A percentile compares a stretch with the other conserved stretches of the same genome.
These are phyloP conservation scores for Alternaria metachromatica DNA, from an alignment of 2,329 filamentous ascomycete species.

Conservation along the genomic window DNA sequence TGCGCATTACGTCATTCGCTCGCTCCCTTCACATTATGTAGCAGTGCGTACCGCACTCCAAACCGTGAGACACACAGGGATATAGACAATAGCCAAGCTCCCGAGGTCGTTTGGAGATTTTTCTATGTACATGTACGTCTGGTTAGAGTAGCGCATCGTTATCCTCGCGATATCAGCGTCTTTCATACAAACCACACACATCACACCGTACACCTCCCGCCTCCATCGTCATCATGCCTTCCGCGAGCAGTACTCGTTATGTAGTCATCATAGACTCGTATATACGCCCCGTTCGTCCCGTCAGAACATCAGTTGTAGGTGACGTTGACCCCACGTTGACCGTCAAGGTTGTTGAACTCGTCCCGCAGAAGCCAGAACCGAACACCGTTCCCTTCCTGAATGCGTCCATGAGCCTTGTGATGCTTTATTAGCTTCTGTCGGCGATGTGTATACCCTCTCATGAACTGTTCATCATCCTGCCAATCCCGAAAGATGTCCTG, in stretches of 20 bases:
- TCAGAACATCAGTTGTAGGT: neutral
- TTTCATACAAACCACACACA: neutral
- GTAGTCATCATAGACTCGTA: neutral
- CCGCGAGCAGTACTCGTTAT: neutral
- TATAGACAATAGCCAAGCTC: neutral
- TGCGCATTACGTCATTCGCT: constrained; percentile 6
- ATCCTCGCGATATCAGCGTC: neutral
- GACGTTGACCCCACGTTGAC: neutral
- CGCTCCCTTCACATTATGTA: neutral
- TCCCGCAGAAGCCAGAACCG: neutral
- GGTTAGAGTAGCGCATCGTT: neutral
- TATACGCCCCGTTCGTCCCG: neutral
- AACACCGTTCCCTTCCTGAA: no score
- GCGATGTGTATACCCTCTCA: no score
- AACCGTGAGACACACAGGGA: neutral
- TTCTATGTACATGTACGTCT: neutral
- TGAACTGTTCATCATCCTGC: no score
- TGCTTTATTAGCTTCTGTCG: no score
- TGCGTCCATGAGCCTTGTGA: no score
- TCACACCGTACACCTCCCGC: neutral
- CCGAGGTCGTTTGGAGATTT: neutral
- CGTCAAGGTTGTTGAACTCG: neutral
- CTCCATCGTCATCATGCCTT: neutral
- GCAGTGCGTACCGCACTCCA: neutral
- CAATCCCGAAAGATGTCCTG: no score